Percentiles rank a stretch among this genome's conserved stretches.
phyloP scores from a whole-genome alignment of 2,329 filamentous ascomycete species.

The Talaromyces verruculosus region DNA sequence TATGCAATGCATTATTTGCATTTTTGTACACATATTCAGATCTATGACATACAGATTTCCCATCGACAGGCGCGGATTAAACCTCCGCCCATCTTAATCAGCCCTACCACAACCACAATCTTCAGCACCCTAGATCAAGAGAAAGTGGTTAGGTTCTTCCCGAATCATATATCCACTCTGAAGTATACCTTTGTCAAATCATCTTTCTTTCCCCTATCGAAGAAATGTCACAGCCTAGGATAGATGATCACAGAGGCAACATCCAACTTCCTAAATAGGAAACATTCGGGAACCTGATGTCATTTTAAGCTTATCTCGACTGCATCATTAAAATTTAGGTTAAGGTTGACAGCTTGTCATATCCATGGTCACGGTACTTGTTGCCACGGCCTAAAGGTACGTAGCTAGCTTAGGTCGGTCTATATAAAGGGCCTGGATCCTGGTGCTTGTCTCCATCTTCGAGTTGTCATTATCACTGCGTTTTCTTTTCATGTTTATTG shows the following conservation, averaged over 20 bases:
- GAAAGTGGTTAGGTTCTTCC: neutral
- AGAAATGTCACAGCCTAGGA: neutral
- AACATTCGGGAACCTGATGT: conserved; percentile 1
- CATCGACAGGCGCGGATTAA: neutral
- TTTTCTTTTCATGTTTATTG: neutral
- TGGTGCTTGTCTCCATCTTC: neutral
- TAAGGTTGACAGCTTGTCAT: neutral
- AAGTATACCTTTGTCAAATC: neutral
- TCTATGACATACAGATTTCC: neutral
- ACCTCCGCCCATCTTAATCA: neutral
- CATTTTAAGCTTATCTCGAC: conserved; percentile 1
- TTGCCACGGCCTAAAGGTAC: conserved; percentile 3
- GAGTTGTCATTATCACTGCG: neutral
- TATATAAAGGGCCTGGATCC: neutral
- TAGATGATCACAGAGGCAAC: neutral
- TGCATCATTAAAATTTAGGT: neutral
- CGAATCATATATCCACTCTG: neutral
- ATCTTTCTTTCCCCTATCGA: neutral
- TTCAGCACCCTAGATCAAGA: neutral
- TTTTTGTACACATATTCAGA: neutral
- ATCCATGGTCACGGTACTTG: neutral
- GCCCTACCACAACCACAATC: neutral
- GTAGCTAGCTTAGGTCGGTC: neutral
- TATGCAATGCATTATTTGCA: neutral
- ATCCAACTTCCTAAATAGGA: neutral